Evolutionary conservation across 2,329 filamentous ascomycete genomes (phyloP), one percentile per base, ranked within the genome.

Genomic region (Rugonectria rugulosa): DNA sequence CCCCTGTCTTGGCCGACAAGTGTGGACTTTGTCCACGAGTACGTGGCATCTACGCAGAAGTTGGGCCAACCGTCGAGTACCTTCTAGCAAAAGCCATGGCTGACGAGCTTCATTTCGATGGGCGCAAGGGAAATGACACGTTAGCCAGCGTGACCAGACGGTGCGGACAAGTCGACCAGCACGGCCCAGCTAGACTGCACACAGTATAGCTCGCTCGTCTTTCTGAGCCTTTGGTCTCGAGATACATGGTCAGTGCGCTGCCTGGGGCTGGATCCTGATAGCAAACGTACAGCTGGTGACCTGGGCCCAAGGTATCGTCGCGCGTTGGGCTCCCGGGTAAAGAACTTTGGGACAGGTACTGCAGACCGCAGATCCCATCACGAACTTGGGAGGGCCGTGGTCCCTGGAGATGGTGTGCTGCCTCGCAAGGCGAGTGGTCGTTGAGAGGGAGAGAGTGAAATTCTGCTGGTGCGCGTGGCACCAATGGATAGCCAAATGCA

Each of bases 121-220:
- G 62, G 59, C 53, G 56, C 53, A 48, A 58, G 64, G 37, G 64
- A 66, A 67, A 67, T 66, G 62, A 65, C 57, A 60, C 61, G 52
- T 59, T 66, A 50, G 57, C 56, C 67, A 65, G 56, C 65, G 65
- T 67, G 65, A 66, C 52, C 63, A 58, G 50, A 64, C 65, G 32
- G 65, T 68, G 34, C 43, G 57, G 46, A 26, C 54, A 56, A 21
- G 42, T 43, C 7, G 6, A 2, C 0, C 6, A 9, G 23, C 34
- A 65, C 65, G 27, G 65, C 20, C 4, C 20, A n/a, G 19, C n/a
- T 44, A 29, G 29, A 24, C 53, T 41, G 6, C n/a, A 42, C 27
- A 24, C 37, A 47, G 53, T 43, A 56, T 52, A 43, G 53, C 53
- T 42, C 41, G 17, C 15, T 14, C 36, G n/a, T n/a, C n/a, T n/a